Evolutionary conservation across 225 moss, liverwort and hornwort species (phyloP), one percentile per base, ranked within the genome.

Genomic region (Rhytidiadelphus loreus): DNA sequence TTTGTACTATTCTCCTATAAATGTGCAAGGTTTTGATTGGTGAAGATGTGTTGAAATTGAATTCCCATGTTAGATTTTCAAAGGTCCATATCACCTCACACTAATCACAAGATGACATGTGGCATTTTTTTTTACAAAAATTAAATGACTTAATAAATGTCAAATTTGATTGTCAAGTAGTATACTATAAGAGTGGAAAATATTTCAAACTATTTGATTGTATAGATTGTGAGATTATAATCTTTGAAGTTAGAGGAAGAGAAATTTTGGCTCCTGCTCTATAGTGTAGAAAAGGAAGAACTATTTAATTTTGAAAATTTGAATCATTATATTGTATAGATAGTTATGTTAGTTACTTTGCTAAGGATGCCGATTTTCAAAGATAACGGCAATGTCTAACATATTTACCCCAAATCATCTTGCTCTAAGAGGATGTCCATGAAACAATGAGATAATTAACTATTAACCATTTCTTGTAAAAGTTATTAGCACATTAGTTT

Each of bases 191-290:
- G 9, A 43, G 4, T 41, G 8, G 1, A 41, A 25, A 25, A 39
- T 7, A 39, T 23, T 69, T 39, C 0, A 70, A 4, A 25, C 43
- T 23, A 43, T 26, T 43, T 71, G 26, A 71, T 3, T 26, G 0
- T 0, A 0, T 26, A 70, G 8, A 41, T 41, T 39, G 25, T 2
- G 12, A 70, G 71, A 26, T 71, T 43, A 71, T 15, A 71, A 16
- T 26, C 9, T 26, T 70, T 65, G 25, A 70, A 70, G 14, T 25
- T 70, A 4, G 8, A 25, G 13, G 14, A 70, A 25, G 13, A 25
- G 0, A 8, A 14, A 8, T 24, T 41, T 70, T 41, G 0, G 13
- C 2, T 12, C 4, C 0, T 69, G 4, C 5, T 13, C 8, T 25
- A 13, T 41, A 25, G 14, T 69, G 7, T 25, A 13, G 3, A 39